Conservation (phyloP, 768 basidiomycete genomes). For the Kwoniella dejecticola region DNA sequence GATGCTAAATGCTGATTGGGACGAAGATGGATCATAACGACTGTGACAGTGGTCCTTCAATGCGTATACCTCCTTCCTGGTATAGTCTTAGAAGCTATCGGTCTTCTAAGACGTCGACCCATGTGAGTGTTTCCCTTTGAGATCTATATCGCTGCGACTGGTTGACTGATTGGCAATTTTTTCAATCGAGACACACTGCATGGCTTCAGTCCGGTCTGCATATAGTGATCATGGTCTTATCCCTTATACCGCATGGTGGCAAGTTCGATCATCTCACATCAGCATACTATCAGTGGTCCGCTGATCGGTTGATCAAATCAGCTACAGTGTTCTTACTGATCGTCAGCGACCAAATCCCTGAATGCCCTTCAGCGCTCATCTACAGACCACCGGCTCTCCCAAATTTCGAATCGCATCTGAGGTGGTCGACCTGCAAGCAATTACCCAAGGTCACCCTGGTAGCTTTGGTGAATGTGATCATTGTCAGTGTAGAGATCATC, state of each 20-base stretch:
- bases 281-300: neutral
- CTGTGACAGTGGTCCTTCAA: constrained; percentile 8
- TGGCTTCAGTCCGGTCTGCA: constrained; percentile 20
- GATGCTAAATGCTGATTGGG: neutral
- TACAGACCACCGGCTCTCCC: constrained; percentile 8
- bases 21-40: constrained; percentile 13
- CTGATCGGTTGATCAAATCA: too few relatives aligned
- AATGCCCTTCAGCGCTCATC: constrained; percentile 12
- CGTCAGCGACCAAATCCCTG: constrained; percentile 8
- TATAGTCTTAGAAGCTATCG: constrained; percentile 13
- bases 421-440: constrained; percentile 17
- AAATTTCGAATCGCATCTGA: constrained; percentile 14
- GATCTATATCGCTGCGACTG: neutral
- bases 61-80: constrained; percentile 18
- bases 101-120: constrained; percentile 13
- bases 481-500: constrained; percentile 2
- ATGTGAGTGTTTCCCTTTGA: constrained; percentile 8
- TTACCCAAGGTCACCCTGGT: constrained; percentile 13
- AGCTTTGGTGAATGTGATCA: constrained; percentile 13
- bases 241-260: constrained; percentile 11
- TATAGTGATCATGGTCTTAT: constrained; percentile 16
- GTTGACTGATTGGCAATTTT: neutral
- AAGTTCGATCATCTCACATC: neutral
- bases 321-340: constrained; percentile 13
- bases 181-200: constrained; percentile 10